Conservation (phyloP, 2,329 filamentous ascomycete species). For the Dryadomyces quercivorus region DNA sequence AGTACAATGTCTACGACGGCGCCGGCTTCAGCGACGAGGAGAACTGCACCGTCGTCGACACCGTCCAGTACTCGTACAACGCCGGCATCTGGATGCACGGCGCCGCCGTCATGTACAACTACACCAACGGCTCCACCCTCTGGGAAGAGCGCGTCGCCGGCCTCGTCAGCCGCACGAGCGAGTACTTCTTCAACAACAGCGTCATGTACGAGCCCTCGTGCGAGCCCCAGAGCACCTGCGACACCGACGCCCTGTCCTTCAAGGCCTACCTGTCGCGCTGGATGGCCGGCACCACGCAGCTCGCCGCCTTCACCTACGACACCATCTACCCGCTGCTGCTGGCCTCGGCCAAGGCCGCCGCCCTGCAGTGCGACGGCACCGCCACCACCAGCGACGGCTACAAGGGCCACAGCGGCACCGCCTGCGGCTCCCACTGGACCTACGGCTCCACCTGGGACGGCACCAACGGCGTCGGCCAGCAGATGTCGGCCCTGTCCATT, state of each 20-base stretch:
- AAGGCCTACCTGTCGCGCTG: conserved; percentile 49
- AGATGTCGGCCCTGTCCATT: conserved; percentile 58
- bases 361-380: conserved; percentile 45
- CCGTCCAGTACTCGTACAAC: conserved; percentile 6
- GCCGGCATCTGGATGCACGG: conserved; percentile 5
- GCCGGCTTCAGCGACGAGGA: conserved; percentile 15
- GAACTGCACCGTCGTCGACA: not conserved
- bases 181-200: conserved; percentile 40
- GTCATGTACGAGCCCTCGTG: conserved; percentile 56
- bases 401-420: conserved; percentile 41
- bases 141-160: conserved; percentile 48
- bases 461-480: conserved; percentile 51
- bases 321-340: conserved; percentile 39
- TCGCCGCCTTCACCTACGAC: conserved; percentile 45
- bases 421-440: conserved; percentile 3
- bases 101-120: conserved; percentile 9
- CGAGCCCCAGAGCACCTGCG: conserved; percentile 47
- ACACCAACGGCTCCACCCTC: conserved; percentile 14
- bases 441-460: conserved; percentile 35
- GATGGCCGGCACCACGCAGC: conserved; percentile 48
- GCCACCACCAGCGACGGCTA: conserved; percentile 40
- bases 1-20: conserved; percentile 51
- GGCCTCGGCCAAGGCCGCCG: conserved; percentile 44
- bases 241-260: conserved; percentile 49
- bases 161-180: conserved; percentile 36